Conservation (phyloP, 352 stramenopile species). For the Phytophthora pluvialis region DNA sequence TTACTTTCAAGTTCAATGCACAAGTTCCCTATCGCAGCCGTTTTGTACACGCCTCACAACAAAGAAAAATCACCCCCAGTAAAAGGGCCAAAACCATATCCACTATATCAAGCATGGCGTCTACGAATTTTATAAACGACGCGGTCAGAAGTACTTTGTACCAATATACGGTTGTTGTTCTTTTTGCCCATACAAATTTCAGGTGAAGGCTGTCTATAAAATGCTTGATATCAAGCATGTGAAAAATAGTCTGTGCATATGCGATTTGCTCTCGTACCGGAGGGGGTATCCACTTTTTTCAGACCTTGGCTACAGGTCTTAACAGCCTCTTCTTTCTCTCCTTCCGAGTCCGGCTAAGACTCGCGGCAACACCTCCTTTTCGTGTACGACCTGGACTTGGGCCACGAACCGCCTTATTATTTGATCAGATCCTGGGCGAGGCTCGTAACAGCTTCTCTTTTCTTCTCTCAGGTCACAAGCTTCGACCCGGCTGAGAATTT, state of each 20-base stretch:
- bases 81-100: conserved; percentile 3
- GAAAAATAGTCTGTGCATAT: conserved; percentile 2
- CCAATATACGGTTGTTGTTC: neutral
- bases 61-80: neutral
- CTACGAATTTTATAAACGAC: neutral
- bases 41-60: neutral
- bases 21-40: neutral
- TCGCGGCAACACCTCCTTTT: too few species aligned
- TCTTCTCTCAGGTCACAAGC: too few species aligned
- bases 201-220: neutral
- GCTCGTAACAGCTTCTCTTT: too few species aligned
- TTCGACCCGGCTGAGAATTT: too few species aligned
- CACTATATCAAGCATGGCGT: conserved; percentile 1
- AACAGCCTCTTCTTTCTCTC: too few species aligned
- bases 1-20: neutral
- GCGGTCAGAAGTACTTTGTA: neutral
- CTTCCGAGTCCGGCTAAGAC: too few species aligned
- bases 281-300: too few species aligned
- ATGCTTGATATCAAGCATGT: conserved; percentile 12
- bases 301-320: too few species aligned
- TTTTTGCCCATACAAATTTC: conserved; percentile 4
- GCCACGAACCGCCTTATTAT: too few species aligned
- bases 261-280: neutral
- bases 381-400: too few species aligned
- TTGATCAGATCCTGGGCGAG: too few species aligned